Evolutionary conservation across 176 grass and related monocot genomes (phyloP), one percentile per base, ranked within the genome.

Genomic region (Bothriochloa decipiens): DNA sequence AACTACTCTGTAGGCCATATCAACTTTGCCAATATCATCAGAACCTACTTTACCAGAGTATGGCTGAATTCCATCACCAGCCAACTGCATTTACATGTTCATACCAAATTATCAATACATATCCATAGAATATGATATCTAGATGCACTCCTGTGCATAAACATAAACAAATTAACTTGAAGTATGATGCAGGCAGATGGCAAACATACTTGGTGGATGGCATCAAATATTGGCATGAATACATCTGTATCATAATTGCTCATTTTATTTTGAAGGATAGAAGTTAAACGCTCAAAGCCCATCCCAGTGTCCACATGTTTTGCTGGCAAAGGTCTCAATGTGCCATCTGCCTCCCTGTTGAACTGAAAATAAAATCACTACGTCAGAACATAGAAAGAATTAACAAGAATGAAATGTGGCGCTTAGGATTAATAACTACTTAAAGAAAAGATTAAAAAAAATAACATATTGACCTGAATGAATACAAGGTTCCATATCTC

Each of bases 401-500:
- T 0, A 55, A 40, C 63, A 83, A 58, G 7, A 5, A 37, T 22
- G 53, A 35, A 36, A 35, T 37, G 27, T 60, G 22, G n/a, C 57
- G 23, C 22, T 61, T 61, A 61, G 57, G n/a, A 25, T 25, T 25
- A 61, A 61, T 61, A 61, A 25, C 57, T 61, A 11, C 57, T 61
- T 61, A 25, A 61, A 61, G 57, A 61, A 61, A 25, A 25, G 57
- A 25, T 33, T 18, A 28, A 23, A 58, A 82, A 61, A 8, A 35
- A 41, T 32, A 74, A 9, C 11, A 86, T 87, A 43, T 27, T 65
- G 74, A 95, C 96, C 91, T 98, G 93, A 89, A 98, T 98, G 77
- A 98, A 98, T 26, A 98, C 96, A 57, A 98, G 89, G 57, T 98
- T 95, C 96, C 96, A 98, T 47, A 98, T 98, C 69, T 98, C 96